These are phyloP conservation scores for Leishmania gerbilli DNA, from an alignment of 208 protist genomes.

Conservation along the genomic window DNA sequence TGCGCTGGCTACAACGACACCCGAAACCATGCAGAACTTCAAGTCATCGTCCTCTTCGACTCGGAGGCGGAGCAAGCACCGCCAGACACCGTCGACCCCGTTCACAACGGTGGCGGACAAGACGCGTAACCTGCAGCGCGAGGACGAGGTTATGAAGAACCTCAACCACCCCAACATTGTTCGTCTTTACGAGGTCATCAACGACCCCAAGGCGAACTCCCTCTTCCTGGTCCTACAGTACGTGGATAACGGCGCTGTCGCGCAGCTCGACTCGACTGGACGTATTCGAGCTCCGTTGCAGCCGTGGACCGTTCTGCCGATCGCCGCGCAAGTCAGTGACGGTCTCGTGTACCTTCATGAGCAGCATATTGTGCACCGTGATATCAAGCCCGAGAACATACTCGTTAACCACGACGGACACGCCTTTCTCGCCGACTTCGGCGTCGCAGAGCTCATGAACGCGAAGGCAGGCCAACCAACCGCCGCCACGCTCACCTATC, in stretches of 20 bases:
- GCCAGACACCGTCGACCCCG: conserved; percentile 1
- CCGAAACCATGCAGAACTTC: neutral
- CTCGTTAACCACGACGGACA: conserved; percentile 56
- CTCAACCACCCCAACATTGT: conserved; percentile 96
- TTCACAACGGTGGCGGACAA: conserved; percentile 37
- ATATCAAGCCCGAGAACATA: conserved; percentile 92
- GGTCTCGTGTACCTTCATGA: conserved; percentile 73
- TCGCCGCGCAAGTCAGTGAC: conserved; percentile 61
- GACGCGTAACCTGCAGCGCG: conserved; percentile 58
- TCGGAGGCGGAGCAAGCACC: neutral
- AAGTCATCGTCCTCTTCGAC: neutral
- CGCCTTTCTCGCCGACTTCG: conserved; percentile 86
- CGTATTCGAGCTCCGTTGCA: conserved; percentile 50
- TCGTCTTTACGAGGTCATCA: conserved; percentile 94
- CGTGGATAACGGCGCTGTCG: conserved; percentile 68
- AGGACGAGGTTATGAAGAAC: conserved; percentile 97
- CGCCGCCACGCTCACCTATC: conserved; percentile 53
- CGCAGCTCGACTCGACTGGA: conserved; percentile 30
- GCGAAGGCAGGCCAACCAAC: conserved; percentile 35
- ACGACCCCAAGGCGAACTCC: conserved; percentile 90
- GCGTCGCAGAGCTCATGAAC: conserved; percentile 78
- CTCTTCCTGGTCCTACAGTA: conserved; percentile 95
- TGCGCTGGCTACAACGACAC: neutral
- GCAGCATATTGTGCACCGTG: conserved; percentile 81
- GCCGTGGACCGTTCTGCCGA: conserved; percentile 31